phyloP scores from a whole-genome alignment of 768 basidiomycete genomes.

The Tremella mesenterica region DNA sequence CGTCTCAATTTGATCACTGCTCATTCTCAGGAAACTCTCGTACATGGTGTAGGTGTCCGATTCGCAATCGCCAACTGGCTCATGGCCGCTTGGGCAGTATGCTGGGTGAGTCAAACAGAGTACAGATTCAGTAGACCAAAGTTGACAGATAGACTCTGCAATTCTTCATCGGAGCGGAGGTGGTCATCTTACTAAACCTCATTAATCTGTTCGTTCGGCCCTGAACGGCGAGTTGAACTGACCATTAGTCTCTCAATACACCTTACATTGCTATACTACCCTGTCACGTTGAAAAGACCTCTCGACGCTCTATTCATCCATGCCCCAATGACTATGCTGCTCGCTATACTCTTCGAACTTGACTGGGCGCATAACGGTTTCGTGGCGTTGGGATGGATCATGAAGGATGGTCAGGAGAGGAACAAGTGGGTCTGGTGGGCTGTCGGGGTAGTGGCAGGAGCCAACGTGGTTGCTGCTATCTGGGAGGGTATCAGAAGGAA shows the following conservation, averaged over 20 bases:
- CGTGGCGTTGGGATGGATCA: slow-evolving; percentile 61
- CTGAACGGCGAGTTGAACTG: background rate
- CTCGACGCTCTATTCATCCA: slow-evolving; percentile 77
- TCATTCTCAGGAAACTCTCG: slow-evolving; percentile 58
- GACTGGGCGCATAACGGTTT: slow-evolving; percentile 55
- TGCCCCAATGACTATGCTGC: slow-evolving; percentile 55
- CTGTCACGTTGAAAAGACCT: slow-evolving; percentile 47
- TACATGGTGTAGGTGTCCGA: slow-evolving; percentile 69
- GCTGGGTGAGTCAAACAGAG: slow-evolving; percentile 55
- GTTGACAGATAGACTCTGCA: slow-evolving; percentile 53
- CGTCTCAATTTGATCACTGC: background rate
- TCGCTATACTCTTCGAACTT: slow-evolving; percentile 59
- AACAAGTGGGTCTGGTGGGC: slow-evolving; percentile 62
- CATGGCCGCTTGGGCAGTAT: slow-evolving; percentile 69
- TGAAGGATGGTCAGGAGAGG: slow-evolving; percentile 46
- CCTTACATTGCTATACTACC: slow-evolving; percentile 63
- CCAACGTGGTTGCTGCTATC: slow-evolving; percentile 50
- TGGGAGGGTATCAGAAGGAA: slow-evolving; percentile 33
- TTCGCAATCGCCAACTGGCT: slow-evolving; percentile 71
- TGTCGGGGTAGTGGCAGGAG: slow-evolving; percentile 58
- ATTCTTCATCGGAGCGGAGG: slow-evolving; percentile 66
- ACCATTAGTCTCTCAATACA: slow-evolving; percentile 58
- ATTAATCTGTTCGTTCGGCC: slow-evolving; percentile 50
- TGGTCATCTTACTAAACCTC: slow-evolving; percentile 63
- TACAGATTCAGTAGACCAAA: background rate